Percentiles rank a stretch among this genome's conserved stretches.
Conservation (phyloP, 306 rosid genomes). For the Benincasa hispida region DNA sequence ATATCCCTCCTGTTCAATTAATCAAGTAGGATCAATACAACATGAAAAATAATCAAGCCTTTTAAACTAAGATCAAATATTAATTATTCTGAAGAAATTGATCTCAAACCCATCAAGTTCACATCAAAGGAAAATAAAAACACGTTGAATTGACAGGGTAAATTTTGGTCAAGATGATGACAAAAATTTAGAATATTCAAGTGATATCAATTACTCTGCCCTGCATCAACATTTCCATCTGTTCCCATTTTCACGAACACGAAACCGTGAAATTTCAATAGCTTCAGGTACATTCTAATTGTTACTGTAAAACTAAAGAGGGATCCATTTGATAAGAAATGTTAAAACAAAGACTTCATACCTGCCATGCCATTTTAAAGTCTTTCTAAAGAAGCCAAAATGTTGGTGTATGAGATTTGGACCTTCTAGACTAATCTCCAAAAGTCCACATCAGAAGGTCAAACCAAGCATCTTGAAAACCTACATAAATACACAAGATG, state of each 20-base stretch:
- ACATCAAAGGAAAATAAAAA: not conserved
- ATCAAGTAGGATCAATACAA: not conserved
- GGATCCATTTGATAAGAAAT: not conserved
- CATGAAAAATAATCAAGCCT: not conserved
- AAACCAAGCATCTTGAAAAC: not conserved
- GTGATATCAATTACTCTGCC: not conserved
- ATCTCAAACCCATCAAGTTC: not conserved
- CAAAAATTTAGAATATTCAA: not conserved
- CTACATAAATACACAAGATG: not conserved
- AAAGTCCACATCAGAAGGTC: not conserved
- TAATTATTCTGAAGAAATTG: not conserved
- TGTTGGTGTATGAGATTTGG: not conserved
- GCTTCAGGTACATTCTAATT: not conserved
- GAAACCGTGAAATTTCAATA: not conserved
- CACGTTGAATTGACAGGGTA: not conserved
- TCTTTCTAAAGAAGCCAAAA: not conserved
- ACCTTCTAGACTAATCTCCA: not conserved
- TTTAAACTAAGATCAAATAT: not conserved
- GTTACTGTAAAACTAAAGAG: not conserved
- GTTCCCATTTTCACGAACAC: not conserved
- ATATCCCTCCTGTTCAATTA: not conserved
- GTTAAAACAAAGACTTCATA: not conserved
- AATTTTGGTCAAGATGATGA: not conserved
- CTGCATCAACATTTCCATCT: not conserved
- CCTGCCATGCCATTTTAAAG: not conserved